Base-by-base conservation (phyloP, 2,329 filamentous ascomycete genomes). In the Trichoderma sp. region DNA sequence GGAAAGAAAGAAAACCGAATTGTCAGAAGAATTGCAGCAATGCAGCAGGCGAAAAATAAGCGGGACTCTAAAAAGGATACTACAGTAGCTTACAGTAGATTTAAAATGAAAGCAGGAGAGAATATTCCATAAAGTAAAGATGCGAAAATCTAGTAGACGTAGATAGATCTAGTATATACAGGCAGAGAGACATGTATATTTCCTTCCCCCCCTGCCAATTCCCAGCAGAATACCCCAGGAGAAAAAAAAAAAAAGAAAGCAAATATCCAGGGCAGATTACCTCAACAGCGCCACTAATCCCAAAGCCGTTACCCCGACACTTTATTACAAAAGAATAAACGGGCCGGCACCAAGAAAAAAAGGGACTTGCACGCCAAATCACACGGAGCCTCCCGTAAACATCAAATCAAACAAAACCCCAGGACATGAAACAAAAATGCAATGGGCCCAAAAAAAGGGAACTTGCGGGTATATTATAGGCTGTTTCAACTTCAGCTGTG, bases 401-500 rank as follows among this genome's bases (percentile, higher is more conserved):
- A 15, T 7, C 50, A 64, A 50, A n/a, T 45, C 12, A 64, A 64
- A 64, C 35, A 19, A 42, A 42, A 22, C 25, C 61, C 61, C 35
- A n/a, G 37, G 37, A 32, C 50, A 54, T 64, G 50, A 64, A 64
- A 64, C 50, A 52, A 56, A 34, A n/a, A 25, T 9, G n/a, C 15
- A 34, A 19, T 19, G 3, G 17, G 25, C 15, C 2, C 8, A 42
- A 35, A 19, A 15, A 45, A 29, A 42, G 22, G 22, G 6, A 22
- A 22, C 42, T 22, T 48, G 22, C 42, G 4, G 19, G 17, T 29
- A 59, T 35, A 59, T 5, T 35, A 35, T 25, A 52, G 45, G 22
- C 45, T 56, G 61, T 64, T 64, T 64, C 61, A 64, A 45, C 25
- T 54, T 63, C 59, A 63, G 48, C 60, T 64, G 17, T 34, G 32